Conservation (phyloP, 106 monocot species). For the Hemerocallis citrina region DNA sequence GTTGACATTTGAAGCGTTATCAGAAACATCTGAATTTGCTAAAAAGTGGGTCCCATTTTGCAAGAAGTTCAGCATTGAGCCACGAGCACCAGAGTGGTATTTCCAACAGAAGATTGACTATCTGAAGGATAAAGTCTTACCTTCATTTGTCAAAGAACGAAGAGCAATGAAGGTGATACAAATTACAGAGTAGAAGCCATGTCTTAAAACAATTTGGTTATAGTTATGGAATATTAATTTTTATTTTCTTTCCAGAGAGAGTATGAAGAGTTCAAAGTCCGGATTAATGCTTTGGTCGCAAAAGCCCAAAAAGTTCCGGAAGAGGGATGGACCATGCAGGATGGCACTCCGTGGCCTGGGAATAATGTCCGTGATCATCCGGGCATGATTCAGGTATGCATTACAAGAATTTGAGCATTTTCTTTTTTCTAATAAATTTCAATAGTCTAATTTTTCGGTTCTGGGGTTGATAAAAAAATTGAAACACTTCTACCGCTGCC, state of each 20-base stretch:
- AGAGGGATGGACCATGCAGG: conserved; percentile 97
- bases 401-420: neutral
- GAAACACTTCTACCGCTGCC: neutral
- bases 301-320: conserved; percentile 87
- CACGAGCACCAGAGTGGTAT: conserved; percentile 39
- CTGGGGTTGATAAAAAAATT: neutral
- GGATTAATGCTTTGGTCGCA: conserved; percentile 85
- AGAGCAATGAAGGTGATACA: conserved; percentile 36
- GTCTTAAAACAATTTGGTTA: neutral
- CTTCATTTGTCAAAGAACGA: conserved; percentile 23
- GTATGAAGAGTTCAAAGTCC: conserved; percentile 88
- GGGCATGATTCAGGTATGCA: conserved; percentile 84
- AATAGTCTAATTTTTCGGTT: neutral
- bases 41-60: conserved; percentile 45
- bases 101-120: conserved; percentile 37
- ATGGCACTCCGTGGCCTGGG: conserved; percentile 91
- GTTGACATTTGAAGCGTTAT: conserved; percentile 40
- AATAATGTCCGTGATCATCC: conserved; percentile 91
- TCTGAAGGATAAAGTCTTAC: conserved; percentile 20
- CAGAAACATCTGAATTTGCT: conserved; percentile 43
- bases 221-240: neutral
- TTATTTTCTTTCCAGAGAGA: conserved; percentile 48
- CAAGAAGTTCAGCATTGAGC: conserved; percentile 34
- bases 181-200: neutral
- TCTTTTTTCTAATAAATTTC: neutral